Base-by-base conservation (phyloP, 176 grass and related monocot species). In the Hordeum marinum region DNA sequence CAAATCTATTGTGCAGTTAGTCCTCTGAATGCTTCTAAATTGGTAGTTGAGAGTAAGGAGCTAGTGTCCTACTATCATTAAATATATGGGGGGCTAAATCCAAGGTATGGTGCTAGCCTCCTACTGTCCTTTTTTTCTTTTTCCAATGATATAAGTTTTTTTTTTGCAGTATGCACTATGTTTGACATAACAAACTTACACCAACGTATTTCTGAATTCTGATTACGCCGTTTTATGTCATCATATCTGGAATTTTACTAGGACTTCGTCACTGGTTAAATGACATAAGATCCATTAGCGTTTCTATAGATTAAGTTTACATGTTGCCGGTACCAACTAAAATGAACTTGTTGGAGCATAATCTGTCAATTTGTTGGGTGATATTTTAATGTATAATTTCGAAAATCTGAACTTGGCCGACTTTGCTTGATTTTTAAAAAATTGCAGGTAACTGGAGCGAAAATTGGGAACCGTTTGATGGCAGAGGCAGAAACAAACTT, bases 401-500 rank as follows among this genome's bases (percentile, higher is more conserved):
- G 32, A 78, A 27, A 58, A 21, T 40, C 18, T 52, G 46, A 82
- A 11, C 18, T 74, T 63, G 31, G 40, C n/a, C 68, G 10, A 76
- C 10, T 69, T 43, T 23, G 25, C 60, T 69, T 82, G 15, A 89
- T 4, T 41, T 45, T 39, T 25, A 79, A 69, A 69, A 84, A 20
- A 78, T 80, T 88, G 21, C 85, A 98, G 96, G 77, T 98, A 86
- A 98, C 96, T 88, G 96, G 93, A 85, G 90, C 91, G 29, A 98
- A 98, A 94, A 98, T 98, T 42, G 96, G 96, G 75, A 92, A 87
- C 68, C 93, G 96, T 77, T 77, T 98, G 39, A 89, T 79, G 80
- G 90, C 96, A 87, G 96, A 98, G 76, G 89, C 96, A 67, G 96
- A 98, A 87, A 98, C 96, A 58, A 98, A 98, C 82, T 84, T 98